These are phyloP conservation scores for Ganoderma resinaceum DNA, from an alignment of 1,284 basidiomycete genomes.

Conservation along the genomic window DNA sequence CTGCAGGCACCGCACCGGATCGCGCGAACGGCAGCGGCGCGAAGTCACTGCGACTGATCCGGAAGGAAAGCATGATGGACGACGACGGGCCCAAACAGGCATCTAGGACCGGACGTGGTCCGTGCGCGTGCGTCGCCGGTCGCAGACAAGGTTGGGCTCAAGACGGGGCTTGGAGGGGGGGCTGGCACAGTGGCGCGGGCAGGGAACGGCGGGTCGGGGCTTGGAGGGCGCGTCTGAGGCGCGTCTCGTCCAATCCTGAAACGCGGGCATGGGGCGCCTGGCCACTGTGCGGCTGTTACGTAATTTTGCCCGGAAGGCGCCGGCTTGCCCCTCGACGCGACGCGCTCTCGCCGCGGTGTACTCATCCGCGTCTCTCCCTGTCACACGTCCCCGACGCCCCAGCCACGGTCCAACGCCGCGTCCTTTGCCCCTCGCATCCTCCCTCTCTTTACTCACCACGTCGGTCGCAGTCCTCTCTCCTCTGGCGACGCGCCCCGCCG, in stretches of 20 bases:
- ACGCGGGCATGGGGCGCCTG: conserved; percentile 28
- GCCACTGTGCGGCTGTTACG: conserved; percentile 28
- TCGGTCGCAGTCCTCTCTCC: not conserved
- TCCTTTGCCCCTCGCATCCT: conserved; percentile 21
- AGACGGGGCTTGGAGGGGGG: conserved; percentile 2
- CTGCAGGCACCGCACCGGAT: conserved; percentile 31
- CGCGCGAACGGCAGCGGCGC: conserved; percentile 25
- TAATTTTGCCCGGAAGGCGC: conserved; percentile 28
- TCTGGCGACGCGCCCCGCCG: conserved; percentile 24
- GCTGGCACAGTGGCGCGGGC: conserved; percentile 3
- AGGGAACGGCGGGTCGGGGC: not conserved
- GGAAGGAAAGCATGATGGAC: conserved; percentile 22
- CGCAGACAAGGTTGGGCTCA: conserved; percentile 5
- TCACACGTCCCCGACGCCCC: conserved; percentile 35
- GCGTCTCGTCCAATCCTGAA: conserved; percentile 4
- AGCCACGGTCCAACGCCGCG: conserved; percentile 28
- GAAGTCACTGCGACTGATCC: conserved; percentile 27
- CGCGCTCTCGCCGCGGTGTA: conserved; percentile 34
- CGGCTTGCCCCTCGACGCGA: conserved; percentile 34
- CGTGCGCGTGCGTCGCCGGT: conserved; percentile 11
- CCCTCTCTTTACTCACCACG: conserved; percentile 13
- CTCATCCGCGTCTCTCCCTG: conserved; percentile 33
- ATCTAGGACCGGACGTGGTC: conserved; percentile 9
- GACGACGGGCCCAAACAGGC: conserved; percentile 13
- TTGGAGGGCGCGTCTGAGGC: not conserved